Base-by-base conservation (phyloP, 2,329 filamentous ascomycete species). In the Penicillium corylophilum region DNA sequence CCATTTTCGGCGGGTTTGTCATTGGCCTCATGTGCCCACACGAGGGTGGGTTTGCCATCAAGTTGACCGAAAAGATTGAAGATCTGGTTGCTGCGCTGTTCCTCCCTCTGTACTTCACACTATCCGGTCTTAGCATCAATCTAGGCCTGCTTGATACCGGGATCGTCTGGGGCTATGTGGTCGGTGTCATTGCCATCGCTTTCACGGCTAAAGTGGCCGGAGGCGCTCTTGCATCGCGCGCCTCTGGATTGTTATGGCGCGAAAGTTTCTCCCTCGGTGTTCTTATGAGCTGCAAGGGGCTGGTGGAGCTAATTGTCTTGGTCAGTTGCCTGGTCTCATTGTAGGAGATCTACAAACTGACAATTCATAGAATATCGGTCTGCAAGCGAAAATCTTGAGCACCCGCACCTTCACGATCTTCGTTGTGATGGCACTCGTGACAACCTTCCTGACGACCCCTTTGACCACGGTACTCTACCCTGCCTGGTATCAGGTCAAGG, bases 271-370 rank as follows among this genome's bases (percentile, higher is more conserved):
- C 90, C 1, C 94, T 97, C 60, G 93, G 93, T 13, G 84, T 87
- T 15, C 74, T 96, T 63, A 97, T 97, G 93, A 95, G 90, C 73
- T 97, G 93, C 72, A 97, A 97, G 71, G 93, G 93, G 64, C 79
- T 97, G 9, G 92, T 96, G 0, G 92, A 96, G 70, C 77, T 97
- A 46, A 96, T 97, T 69, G 92, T 96, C n/a, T 71, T 95, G 71
- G 89, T 92, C n/a, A 44, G 50, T 49, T 7, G 24, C 16, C 20
- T 5, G 24, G 2, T 12, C 4, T 20, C 35, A 9, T 15, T 3
- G 13, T 31, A n/a, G n/a, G 10, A 4, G 12, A 4, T 15, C 29
- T 15, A 31, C 29, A 16, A 31, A 6, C 31, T 33, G 13, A 33
- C 31, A 16, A 33, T 15, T 35, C 49, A 10, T 59, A 85, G 80